These are phyloP conservation scores for Cavenderia fasciculata DNA, from an alignment of 78 protist species.

Conservation along the genomic window DNA sequence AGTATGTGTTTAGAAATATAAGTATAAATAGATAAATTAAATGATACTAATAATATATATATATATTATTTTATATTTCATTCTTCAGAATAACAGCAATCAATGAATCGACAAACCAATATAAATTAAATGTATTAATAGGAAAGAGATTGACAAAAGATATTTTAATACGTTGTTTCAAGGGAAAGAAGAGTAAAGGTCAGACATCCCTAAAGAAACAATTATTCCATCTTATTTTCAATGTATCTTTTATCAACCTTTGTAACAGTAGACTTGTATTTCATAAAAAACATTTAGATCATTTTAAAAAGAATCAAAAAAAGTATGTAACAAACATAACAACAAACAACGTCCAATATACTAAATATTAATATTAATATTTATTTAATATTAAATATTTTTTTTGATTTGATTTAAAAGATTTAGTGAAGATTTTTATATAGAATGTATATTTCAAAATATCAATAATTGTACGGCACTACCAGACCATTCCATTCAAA, in stretches of 20 bases:
- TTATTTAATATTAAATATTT: background rate
- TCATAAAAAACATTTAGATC: conserved; percentile 54
- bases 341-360: background rate
- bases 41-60: background rate
- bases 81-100: background rate
- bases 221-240: conserved; percentile 57
- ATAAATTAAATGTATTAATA: conserved; percentile 34
- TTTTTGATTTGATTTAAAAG: too few species aligned
- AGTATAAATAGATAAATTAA: background rate
- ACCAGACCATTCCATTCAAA: conserved; percentile 60
- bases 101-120: background rate
- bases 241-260: conserved; percentile 46
- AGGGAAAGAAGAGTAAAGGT: conserved; percentile 15
- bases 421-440: conserved; percentile 10
- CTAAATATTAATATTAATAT: background rate
- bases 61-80: too few species aligned
- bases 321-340: conserved; percentile 4
- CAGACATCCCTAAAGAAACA: conserved; percentile 39
- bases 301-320: conserved; percentile 33
- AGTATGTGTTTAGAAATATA: conserved; percentile 17
- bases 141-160: conserved; percentile 37
- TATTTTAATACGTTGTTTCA: conserved; percentile 46
- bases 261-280: background rate
- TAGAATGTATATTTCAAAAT: conserved; percentile 69
- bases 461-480: conserved; percentile 1